Evolutionary conservation across 2,329 filamentous ascomycete species (phyloP).

Genomic region (Fusarium torulosum): DNA sequence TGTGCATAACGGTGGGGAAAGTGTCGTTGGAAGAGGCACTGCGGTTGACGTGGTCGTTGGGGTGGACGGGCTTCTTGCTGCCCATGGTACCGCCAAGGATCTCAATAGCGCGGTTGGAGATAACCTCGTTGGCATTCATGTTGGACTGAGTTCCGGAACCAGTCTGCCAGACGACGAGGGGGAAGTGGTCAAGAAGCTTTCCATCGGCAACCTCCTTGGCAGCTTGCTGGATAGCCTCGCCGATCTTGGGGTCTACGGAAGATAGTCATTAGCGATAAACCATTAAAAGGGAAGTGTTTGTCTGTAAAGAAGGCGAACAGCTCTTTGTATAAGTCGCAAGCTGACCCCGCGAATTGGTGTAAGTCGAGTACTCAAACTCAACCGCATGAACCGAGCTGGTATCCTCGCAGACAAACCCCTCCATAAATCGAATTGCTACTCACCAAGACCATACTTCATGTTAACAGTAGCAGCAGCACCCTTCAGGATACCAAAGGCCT

Average conservation of each 20-base stretch:
- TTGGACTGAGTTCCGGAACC: constrained; percentile 99
- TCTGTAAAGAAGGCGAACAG: not conserved
- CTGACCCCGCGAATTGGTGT: not conserved
- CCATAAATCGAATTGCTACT: constrained; percentile 41
- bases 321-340: not conserved
- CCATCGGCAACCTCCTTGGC: constrained; percentile 92
- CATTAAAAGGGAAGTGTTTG: not conserved
- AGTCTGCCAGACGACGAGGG: constrained; percentile 98
- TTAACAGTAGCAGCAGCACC: constrained; percentile 96
- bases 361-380: constrained; percentile 5
- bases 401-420: not conserved
- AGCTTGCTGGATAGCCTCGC: constrained; percentile 93
- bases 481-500: constrained; percentile 97
- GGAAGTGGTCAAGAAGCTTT: constrained; percentile 97
- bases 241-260: constrained; percentile 82
- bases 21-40: constrained; percentile 98
- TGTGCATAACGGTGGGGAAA: constrained; percentile 99
- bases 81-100: constrained; percentile 95
- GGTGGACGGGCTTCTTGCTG: constrained; percentile 97
- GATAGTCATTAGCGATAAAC: constrained; percentile 9
- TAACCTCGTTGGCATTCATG: constrained; percentile 99
- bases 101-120: constrained; percentile 98
- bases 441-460: constrained; percentile 91
- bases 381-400: not conserved
- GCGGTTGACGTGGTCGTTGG: constrained; percentile 99